Evolutionary conservation across 768 basidiomycete species (phyloP).

Genomic region (Suillus spraguei): DNA sequence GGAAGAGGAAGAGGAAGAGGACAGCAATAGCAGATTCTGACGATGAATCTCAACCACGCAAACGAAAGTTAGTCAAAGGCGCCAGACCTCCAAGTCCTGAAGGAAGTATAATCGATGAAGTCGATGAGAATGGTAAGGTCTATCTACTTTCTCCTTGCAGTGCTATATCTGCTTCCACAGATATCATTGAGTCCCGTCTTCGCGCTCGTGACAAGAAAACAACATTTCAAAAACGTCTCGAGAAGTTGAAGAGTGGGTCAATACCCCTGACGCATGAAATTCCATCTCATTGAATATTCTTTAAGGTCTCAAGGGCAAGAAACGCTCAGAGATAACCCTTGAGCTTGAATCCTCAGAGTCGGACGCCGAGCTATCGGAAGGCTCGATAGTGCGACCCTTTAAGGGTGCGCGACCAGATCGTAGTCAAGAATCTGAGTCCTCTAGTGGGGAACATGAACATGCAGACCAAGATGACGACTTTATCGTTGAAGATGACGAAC

Average conservation of each 20-base stretch:
- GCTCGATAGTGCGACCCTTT: conserved; percentile 38
- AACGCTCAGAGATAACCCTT: conserved; percentile 38
- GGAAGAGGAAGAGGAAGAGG: conserved; percentile 26
- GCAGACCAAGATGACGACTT: conserved; percentile 35
- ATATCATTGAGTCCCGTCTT: conserved; percentile 64
- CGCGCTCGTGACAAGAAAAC: conserved; percentile 63
- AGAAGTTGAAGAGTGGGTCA: conserved; percentile 62
- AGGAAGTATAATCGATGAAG: conserved; percentile 46
- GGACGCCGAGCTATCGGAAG: conserved; percentile 33
- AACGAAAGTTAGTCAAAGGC: conserved; percentile 47
- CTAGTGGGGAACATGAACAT: conserved; percentile 38
- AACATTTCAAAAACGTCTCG: conserved; percentile 62
- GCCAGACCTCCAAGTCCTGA: conserved; percentile 44
- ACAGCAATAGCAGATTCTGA: conserved; percentile 34
- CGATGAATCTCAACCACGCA: conserved; percentile 37
- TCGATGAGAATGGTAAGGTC: conserved; percentile 59
- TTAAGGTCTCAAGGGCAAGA: conserved; percentile 40
- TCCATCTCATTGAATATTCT: conserved; percentile 1
- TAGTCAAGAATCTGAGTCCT: conserved; percentile 38
- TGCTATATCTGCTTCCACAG: conserved; percentile 35
- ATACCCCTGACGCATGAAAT: conserved; percentile 6
- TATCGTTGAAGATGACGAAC: conserved; percentile 70
- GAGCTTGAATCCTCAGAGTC: conserved; percentile 35
- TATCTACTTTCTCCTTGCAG: conserved; percentile 7
- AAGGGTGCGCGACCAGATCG: conserved; percentile 46